Base-by-base conservation (phyloP, 306 rosid genomes). In the Dalbergia oliveri region DNA sequence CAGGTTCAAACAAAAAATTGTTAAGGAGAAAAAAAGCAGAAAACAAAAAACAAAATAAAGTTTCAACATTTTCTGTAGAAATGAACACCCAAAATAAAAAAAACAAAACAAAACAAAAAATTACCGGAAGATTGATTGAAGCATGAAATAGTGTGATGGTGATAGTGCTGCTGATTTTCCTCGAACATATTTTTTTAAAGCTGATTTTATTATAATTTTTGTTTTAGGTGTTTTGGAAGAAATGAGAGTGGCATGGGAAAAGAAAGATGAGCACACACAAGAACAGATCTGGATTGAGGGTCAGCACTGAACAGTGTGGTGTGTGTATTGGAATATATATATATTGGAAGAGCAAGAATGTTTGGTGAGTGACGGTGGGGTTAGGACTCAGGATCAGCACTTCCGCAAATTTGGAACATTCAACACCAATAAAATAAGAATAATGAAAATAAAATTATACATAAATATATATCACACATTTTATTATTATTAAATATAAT, bases 281-380 rank as follows among this genome's bases (percentile, higher is more conserved):
- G 47, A 7, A 9, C 82, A 80, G 86, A 82, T 88, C 90, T 76
- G 81, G 84, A 79, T 76, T n/a, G 65, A 11, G 13, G 68, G 10
- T 72, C 56, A 59, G 14, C 11, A 26, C 15, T 47, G 37, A 65
- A 35, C 82, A 62, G 85, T 75, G 41, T 6, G 39, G 44, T 37
- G 50, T 44, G 50, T 2, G 50, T 26, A 26, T 26, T 26, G 31
- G 9, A n/a, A 62, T 85, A 74, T 85, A 76, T 83, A 70, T 86
- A 44, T 59, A 15, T 4, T 34, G 69, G 45, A 43, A 14, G 65
- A 51, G 31, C 21, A 54, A 41, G 33, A 9, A 5, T 19, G 57
- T 79, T 26, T 59, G 79, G 68, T 8, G 63, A 39, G 57, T 56
- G 61, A 10, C 34, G 15, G 8, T 63, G 34, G 60, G 62, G 0